Conservation (phyloP, 2,329 filamentous ascomycete species). For the Rugonectria rugulosa region DNA sequence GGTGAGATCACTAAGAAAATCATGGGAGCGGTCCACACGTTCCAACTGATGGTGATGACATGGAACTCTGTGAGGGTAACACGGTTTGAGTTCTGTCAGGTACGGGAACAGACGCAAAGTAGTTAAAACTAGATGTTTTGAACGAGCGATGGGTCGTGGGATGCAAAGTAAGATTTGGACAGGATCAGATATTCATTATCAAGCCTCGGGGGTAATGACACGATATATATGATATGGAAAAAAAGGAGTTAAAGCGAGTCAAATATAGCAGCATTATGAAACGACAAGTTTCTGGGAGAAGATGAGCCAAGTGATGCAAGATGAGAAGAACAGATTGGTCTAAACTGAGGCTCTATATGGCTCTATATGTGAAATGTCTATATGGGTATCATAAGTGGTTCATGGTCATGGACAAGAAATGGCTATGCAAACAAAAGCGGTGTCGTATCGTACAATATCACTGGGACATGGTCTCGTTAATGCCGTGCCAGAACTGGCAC, state of each 20-base stretch:
- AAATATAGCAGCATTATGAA: background rate
- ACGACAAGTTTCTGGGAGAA: too few species aligned
- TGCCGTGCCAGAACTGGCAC: slow-evolving; percentile 52
- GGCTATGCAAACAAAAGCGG: slow-evolving; percentile 3
- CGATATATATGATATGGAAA: slow-evolving; percentile 5
- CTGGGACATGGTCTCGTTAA: slow-evolving; percentile 43
- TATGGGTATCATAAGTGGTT: slow-evolving; percentile 30
- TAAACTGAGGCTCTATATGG: background rate
- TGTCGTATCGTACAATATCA: slow-evolving; percentile 16
- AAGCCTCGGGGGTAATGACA: slow-evolving; percentile 7
- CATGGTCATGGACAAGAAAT: too few species aligned
- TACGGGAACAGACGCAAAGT: background rate
- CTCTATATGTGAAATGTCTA: slow-evolving; percentile 2
- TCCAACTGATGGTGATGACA: slow-evolving; percentile 19
- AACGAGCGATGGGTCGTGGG: background rate
- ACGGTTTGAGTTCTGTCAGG: slow-evolving; percentile 1
- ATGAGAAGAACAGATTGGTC: background rate
- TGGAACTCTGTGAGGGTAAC: background rate
- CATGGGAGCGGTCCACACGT: slow-evolving; percentile 41
- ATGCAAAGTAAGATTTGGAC: too few species aligned
- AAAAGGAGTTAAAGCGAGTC: slow-evolving; percentile 22
- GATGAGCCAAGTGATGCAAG: background rate
- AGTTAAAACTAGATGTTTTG: background rate
- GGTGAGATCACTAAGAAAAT: slow-evolving; percentile 43
- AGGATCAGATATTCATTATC: background rate